Percentiles rank a stretch among this genome's conserved stretches.
Conservation (phyloP, 192 early-diverging fungal species). For the Backusella liffmaniae region DNA sequence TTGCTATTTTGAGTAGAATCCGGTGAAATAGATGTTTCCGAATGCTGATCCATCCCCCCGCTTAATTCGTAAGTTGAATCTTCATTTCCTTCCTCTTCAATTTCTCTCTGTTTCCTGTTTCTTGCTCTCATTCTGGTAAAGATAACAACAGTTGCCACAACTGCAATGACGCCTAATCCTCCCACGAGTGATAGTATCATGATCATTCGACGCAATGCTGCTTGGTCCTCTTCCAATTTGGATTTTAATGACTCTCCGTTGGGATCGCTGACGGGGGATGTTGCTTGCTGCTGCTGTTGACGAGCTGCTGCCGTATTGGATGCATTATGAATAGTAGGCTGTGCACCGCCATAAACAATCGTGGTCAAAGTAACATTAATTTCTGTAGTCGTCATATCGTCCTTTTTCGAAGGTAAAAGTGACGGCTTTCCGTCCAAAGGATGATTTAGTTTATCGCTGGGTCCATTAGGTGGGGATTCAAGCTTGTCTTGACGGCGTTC, state of each 20-base stretch:
- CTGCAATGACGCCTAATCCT: conserved; percentile 6
- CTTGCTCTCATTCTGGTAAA: conserved; percentile 12
- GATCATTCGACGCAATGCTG: conserved; percentile 20
- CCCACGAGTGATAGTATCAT: conserved; percentile 25
- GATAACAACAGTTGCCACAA: conserved; percentile 18
- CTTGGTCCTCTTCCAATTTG: conserved; percentile 24
- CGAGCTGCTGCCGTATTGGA: background rate
- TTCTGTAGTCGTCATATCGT: background rate
- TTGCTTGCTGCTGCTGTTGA: background rate
- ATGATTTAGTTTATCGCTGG: background rate
- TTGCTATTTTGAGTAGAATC: background rate
- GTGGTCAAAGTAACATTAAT: background rate
- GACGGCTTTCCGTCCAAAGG: background rate
- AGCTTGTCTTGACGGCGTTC: background rate
- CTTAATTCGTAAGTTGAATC: background rate
- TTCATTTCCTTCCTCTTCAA: background rate
- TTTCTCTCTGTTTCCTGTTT: background rate
- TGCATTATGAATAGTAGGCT: conserved; percentile 4
- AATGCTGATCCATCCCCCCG: background rate
- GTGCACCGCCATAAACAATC: background rate
- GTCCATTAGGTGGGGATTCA: background rate
- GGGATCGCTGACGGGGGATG: background rate
- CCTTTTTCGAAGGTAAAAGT: background rate
- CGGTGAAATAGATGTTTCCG: background rate
- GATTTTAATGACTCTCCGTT: conserved; percentile 8